phyloP scores from a whole-genome alignment of 2,329 filamentous ascomycete genomes.

The Coleophoma crateriformis region DNA sequence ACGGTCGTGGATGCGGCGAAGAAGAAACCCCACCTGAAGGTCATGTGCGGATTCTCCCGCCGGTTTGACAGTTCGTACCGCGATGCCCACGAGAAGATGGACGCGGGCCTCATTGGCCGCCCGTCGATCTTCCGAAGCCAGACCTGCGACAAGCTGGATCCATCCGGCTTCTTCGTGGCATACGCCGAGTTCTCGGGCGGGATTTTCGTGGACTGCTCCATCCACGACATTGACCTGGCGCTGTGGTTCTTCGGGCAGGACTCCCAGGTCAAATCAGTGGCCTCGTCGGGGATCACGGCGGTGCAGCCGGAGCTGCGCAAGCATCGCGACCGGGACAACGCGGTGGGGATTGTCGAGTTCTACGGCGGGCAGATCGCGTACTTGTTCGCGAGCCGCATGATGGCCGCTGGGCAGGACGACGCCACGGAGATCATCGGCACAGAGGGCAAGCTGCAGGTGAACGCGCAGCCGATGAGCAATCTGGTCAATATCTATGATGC shows the following conservation, averaged over 20 bases:
- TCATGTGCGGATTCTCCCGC: conserved; percentile 60
- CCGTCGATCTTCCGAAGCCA: conserved; percentile 56
- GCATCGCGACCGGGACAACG: conserved; percentile 55
- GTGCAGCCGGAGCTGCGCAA: conserved; percentile 50
- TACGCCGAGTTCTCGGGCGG: not conserved
- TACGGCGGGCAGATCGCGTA: conserved; percentile 56
- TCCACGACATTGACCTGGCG: conserved; percentile 26
- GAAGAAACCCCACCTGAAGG: conserved; percentile 51
- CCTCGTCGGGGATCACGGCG: conserved; percentile 50
- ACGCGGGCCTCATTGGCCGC: conserved; percentile 49
- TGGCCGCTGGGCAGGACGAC: conserved; percentile 62
- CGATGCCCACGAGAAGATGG: conserved; percentile 46
- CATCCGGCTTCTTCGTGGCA: not conserved
- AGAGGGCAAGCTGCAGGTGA: conserved; percentile 55
- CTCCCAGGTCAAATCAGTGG: conserved; percentile 45
- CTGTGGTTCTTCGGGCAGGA: conserved; percentile 58
- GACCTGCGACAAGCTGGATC: conserved; percentile 54
- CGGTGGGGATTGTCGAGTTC: conserved; percentile 61
- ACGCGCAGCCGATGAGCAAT: conserved; percentile 47
- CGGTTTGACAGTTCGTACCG: conserved; percentile 62
- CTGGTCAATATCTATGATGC: conserved; percentile 48
- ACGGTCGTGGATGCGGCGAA: conserved; percentile 50
- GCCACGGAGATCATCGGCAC: conserved; percentile 64
- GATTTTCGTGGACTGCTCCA: not conserved
- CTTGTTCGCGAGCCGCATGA: conserved; percentile 60